Evolutionary conservation across 257 asterid species (phyloP), one percentile per base, ranked within the genome.

Genomic region (Nicotiana noctiflora): DNA sequence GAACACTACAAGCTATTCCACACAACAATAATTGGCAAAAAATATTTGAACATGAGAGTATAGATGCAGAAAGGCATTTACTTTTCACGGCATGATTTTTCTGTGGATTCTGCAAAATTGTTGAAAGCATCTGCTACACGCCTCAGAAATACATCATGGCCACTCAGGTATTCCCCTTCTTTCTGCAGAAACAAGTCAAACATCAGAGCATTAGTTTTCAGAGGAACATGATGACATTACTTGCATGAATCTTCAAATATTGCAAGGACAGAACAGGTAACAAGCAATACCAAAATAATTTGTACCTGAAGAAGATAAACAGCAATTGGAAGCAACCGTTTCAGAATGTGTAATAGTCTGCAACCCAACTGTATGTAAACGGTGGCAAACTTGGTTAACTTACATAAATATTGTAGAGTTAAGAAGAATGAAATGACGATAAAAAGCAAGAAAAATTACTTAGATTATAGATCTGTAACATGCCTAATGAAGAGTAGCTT

Each of bases 291-390:
- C 27, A 53, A 37, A 59, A 31, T 34, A 57, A 68, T 23, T 44
- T 63, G 60, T 87, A 93, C 98, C 99, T 93, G 97, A 85, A 95
- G 99, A 86, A 95, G 99, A 87, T 88, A 93, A 84, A 95, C 97
- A 72, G 99, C 90, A 82, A 95, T 93, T 37, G 98, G 99, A 80
- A 91, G 97, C 89, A 95, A 84, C 87, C 99, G 90, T 88, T 92
- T 91, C 40, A 95, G 94, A 83, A 95, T 92, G 89, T 95, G 97
- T 85, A 92, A 91, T 84, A 95, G 89, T 84, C 98, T 89, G 84
- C 88, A 84, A 53, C 99, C 98, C 89, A 95, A 90, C 99, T 95
- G 87, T 46, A 87, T 37, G 61, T 60, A 74, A 49, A 74, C 2
- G 19, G 61, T 49, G 59, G 61, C 79, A 74, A 60, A 49, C 44